Percentiles rank a stretch among this genome's conserved stretches.
These are phyloP conservation scores for Colletotrichum euphorbiae DNA, from an alignment of 2,329 filamentous ascomycete genomes.

Conservation along the genomic window DNA sequence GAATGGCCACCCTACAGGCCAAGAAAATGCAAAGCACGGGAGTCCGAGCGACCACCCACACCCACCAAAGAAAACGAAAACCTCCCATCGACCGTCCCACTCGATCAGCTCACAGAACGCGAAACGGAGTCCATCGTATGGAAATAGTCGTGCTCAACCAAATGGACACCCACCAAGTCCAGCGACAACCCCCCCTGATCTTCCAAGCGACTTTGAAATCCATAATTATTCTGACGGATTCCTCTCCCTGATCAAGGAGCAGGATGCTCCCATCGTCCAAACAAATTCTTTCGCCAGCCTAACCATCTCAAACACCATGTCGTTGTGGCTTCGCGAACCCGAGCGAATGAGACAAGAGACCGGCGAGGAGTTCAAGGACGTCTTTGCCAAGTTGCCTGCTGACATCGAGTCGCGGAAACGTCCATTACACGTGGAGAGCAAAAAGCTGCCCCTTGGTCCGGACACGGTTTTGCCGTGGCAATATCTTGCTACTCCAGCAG, in stretches of 20 bases:
- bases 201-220: constrained; percentile 70
- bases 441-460: constrained; percentile 56
- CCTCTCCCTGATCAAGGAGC: constrained; percentile 77
- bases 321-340: constrained; percentile 81
- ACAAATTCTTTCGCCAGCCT: constrained; percentile 85
- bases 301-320: constrained; percentile 78
- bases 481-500: constrained; percentile 64
- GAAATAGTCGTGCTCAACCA: constrained; percentile 70
- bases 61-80: constrained; percentile 82
- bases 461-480: constrained; percentile 77
- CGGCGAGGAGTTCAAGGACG: constrained; percentile 72
- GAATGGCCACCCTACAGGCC: constrained; percentile 73
- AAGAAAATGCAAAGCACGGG: constrained; percentile 64
- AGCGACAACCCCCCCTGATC: constrained; percentile 78
- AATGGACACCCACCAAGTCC: constrained; percentile 76
- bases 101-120: constrained; percentile 78
- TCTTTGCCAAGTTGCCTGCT: constrained; percentile 70
- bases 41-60: constrained; percentile 62
- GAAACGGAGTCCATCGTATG: constrained; percentile 73
- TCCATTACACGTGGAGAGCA: constrained; percentile 63
- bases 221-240: constrained; percentile 83
- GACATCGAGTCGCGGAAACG: constrained; percentile 57
- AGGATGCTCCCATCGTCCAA: constrained; percentile 67
- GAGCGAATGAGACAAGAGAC: constrained; percentile 75
- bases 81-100: constrained; percentile 81